Evolutionary conservation across 179 eudicot genomes (phyloP), one percentile per base, ranked within the genome.

Genomic region (Spinacia oleracea): DNA sequence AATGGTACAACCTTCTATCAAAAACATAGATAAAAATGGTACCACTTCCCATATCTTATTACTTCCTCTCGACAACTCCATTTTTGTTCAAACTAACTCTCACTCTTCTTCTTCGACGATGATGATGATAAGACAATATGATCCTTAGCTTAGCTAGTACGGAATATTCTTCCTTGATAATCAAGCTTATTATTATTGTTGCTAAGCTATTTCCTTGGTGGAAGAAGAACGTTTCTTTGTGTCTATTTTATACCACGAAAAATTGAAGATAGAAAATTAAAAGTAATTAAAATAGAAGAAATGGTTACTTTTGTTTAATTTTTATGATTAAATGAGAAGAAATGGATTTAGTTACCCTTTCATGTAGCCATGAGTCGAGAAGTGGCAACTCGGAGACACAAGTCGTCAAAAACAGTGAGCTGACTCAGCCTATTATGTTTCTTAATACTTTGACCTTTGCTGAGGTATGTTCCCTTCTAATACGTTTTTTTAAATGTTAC

Each of bases 1-100:
- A 50, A 92, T 90, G 50, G 90, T 90, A 77, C 84, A 81, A 29
- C 86, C 91, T 79, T 92, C 97, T 83, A 92, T 83, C 31, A 83
- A 15, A 46, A 85, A 85, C 94, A 90, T 89, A 34, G 82, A 29
- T 6, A 86, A 14, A 53, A 87, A 83, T 9, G 90, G 90, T 59
- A 88, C 56, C 11, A 82, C 74, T 56, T 81, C 82, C 76, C 72
- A 77, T 48, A 82, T 74, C 59, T 79, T 78, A 23, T 50, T 42
- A 40, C 81, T 78, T 75, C 75, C 74, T 68, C 69, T 70, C 81
- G 77, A 79, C 74, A 35, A 27, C 68, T 67, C 81, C 78, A 81
- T 81, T 8, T 16, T 9, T 3, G 15, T 9, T 11, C 27, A 21
- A 56, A 23, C n/a, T n/a, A n/a, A n/a, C n/a, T n/a, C 27, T n/a